phyloP scores from a whole-genome alignment of 2,329 filamentous ascomycete genomes.

The Fusarium begoniae region DNA sequence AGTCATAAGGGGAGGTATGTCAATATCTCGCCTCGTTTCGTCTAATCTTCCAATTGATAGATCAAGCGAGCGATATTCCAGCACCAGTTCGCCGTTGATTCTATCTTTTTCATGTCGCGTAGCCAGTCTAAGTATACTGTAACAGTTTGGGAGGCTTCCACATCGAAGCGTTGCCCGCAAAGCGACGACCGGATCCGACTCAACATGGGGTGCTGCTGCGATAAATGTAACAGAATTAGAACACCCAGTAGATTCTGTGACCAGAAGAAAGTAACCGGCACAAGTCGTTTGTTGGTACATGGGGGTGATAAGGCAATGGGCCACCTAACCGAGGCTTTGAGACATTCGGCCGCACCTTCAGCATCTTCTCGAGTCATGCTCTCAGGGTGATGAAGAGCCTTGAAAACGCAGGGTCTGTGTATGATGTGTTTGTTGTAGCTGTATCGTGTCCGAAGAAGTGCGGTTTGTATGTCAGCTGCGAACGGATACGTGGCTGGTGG shows the following conservation, averaged over 20 bases:
- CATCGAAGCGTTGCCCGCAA: constrained; percentile 60
- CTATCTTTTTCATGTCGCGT: constrained; percentile 62
- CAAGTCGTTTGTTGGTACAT: constrained; percentile 64
- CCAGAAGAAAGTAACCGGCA: constrained; percentile 69
- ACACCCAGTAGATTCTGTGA: constrained; percentile 69
- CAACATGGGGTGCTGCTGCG: constrained; percentile 61
- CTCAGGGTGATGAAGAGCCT: constrained; percentile 66
- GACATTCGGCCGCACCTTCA: constrained; percentile 63
- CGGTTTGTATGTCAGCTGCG: constrained; percentile 64
- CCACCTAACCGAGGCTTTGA: constrained; percentile 67
- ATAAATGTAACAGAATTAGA: constrained; percentile 65
- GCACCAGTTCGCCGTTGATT: constrained; percentile 64
- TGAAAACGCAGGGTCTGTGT: constrained; percentile 67
- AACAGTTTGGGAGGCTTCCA: constrained; percentile 59
- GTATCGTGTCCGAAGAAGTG: constrained; percentile 65
- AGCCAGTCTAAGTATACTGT: constrained; percentile 68
- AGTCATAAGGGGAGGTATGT: not conserved
- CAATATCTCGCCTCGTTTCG: not conserved
- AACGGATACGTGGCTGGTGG: constrained; percentile 55
- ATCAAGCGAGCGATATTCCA: constrained; percentile 61
- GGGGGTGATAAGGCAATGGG: constrained; percentile 67
- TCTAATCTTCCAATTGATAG: constrained; percentile 50
- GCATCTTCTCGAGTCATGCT: constrained; percentile 63
- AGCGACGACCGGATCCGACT: constrained; percentile 58
- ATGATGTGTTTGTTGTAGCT: constrained; percentile 68